These are phyloP conservation scores for Xylaria sp. DNA, from an alignment of 2,329 filamentous ascomycete species.

Conservation along the genomic window DNA sequence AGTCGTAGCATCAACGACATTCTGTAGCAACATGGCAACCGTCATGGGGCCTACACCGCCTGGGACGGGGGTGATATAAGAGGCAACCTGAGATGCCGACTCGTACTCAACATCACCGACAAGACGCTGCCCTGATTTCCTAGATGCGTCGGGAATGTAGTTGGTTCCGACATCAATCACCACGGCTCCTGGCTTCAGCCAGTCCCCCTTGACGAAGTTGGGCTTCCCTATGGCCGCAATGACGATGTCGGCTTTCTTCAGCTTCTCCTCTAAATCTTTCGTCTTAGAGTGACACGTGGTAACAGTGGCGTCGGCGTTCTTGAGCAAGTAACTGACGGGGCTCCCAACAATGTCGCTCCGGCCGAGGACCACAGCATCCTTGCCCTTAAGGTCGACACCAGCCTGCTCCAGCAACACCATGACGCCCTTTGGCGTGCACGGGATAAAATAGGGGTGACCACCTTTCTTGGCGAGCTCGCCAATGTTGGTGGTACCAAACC, in stretches of 20 bases:
- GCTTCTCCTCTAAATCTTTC: conserved; percentile 73
- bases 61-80: conserved; percentile 93
- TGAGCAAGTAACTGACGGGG: conserved; percentile 93
- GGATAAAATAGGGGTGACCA: conserved; percentile 87
- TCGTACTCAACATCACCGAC: conserved; percentile 97
- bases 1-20: conserved; percentile 88
- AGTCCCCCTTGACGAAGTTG: conserved; percentile 91
- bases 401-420: conserved; percentile 91
- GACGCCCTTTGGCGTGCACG: conserved; percentile 96
- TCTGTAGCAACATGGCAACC: conserved; percentile 96
- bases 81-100: conserved; percentile 84
- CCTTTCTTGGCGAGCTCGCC: conserved; percentile 97
- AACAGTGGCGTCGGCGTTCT: conserved; percentile 95
- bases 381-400: conserved; percentile 85
- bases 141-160: conserved; percentile 87
- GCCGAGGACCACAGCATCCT: conserved; percentile 93
- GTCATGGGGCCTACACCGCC: conserved; percentile 99
- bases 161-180: conserved; percentile 99
- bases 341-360: conserved; percentile 97
- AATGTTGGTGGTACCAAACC: conserved; percentile 93
- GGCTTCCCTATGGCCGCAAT: conserved; percentile 91
- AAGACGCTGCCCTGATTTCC: conserved; percentile 90
- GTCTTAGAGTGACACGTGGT: conserved; percentile 96
- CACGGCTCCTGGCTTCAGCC: conserved; percentile 93
- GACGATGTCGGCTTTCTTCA: conserved; percentile 88